Conservation (phyloP, 805 yeast genomes). For the Starmerella davenportii region DNA sequence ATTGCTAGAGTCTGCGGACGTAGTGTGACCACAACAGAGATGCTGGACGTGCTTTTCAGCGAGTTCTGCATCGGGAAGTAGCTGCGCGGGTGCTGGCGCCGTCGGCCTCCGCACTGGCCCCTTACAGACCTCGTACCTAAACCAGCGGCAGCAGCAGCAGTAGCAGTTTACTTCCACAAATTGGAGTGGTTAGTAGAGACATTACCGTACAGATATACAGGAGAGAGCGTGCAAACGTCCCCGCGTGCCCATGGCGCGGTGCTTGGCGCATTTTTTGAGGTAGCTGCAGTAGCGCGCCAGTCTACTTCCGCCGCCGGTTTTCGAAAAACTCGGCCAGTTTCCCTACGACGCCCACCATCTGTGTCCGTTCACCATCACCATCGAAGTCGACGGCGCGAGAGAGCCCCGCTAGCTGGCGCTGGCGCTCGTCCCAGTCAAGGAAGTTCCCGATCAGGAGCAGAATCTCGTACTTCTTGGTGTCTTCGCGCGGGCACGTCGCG, state of each 20-base stretch:
- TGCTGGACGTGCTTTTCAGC: conserved; percentile 77
- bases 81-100: no score
- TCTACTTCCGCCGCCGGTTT: not conserved
- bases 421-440: conserved; percentile 69
- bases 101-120: no score
- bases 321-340: conserved; percentile 24
- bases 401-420: conserved; percentile 22
- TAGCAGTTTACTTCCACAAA: no score
- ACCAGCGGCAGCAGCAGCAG: no score
- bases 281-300: no score
- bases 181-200: no score
- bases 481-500: conserved; percentile 76
- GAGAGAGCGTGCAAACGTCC: no score
- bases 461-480: conserved; percentile 86
- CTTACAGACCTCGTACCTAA: no score
- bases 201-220: no score
- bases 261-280: no score
- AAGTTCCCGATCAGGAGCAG: conserved; percentile 65
- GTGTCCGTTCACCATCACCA: conserved; percentile 13
- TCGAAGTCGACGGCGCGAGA: conserved; percentile 1
- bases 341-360: conserved; percentile 22
- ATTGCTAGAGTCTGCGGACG: conserved; percentile 88
- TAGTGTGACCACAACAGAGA: conserved; percentile 73
- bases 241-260: no score
- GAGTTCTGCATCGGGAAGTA: conserved; percentile 88